Percentiles rank a stretch among this genome's conserved stretches.
Conservation (phyloP, 495 filamentous ascomycete genomes). For the Daldinia decipiens region DNA sequence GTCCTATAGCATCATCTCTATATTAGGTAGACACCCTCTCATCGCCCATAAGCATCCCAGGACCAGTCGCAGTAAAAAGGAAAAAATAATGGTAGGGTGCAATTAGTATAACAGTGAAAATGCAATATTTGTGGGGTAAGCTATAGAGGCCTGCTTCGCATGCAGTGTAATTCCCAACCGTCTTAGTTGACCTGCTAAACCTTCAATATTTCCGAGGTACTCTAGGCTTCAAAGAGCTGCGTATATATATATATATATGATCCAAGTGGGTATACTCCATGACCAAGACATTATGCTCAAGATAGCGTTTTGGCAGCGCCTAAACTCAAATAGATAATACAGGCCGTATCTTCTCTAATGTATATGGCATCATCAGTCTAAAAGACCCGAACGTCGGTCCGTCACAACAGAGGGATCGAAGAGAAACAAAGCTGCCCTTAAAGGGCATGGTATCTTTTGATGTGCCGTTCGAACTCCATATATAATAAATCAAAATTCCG, state of each 20-base stretch:
- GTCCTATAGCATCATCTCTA: conserved; percentile 17
- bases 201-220: conserved; percentile 20
- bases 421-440: conserved; percentile 33
- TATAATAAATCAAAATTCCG: conserved; percentile 40
- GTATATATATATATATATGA: conserved; percentile 29
- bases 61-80: conserved; percentile 10
- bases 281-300: conserved; percentile 22
- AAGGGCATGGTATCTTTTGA: conserved; percentile 42
- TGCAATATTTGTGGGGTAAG: neutral
- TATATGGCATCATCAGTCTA: conserved; percentile 43
- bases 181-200: conserved; percentile 14
- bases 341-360: conserved; percentile 38
- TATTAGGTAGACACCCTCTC: conserved; percentile 20
- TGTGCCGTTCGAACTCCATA: conserved; percentile 42
- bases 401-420: conserved; percentile 29
- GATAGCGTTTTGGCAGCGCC: conserved; percentile 25
- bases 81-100: conserved; percentile 23
- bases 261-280: conserved; percentile 41
- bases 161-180: conserved; percentile 13
- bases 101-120: conserved; percentile 8
- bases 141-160: conserved; percentile 19
- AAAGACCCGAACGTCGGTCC: conserved; percentile 34
- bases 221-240: conserved; percentile 21
- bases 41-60: conserved; percentile 28
- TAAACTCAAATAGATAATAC: conserved; percentile 33